phyloP scores from a whole-genome alignment of 129 eudicot species.

The Pulicaria dysenterica region DNA sequence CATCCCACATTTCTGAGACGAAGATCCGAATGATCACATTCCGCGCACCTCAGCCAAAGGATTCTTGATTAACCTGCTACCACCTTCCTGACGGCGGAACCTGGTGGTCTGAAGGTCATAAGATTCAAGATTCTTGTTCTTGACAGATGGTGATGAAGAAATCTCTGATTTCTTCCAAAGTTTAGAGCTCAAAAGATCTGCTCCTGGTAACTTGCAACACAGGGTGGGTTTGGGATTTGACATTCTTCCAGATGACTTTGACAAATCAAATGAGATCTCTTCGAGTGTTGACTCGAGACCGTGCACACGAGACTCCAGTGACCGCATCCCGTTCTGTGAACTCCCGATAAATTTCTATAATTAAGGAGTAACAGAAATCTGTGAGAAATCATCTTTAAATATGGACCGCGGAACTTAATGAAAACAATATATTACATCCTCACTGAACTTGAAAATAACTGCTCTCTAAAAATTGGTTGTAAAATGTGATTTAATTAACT shows the following conservation, averaged over 20 bases:
- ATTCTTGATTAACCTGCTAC: slow-evolving; percentile 59
- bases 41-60: slow-evolving; percentile 68
- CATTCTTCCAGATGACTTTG: slow-evolving; percentile 61
- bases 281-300: slow-evolving; percentile 76
- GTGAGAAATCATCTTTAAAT: slow-evolving; percentile 15
- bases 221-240: slow-evolving; percentile 40
- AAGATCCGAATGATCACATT: not conserved
- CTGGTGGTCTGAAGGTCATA: slow-evolving; percentile 40
- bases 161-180: slow-evolving; percentile 64
- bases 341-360: slow-evolving; percentile 72
- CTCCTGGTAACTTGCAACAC: slow-evolving; percentile 80
- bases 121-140: slow-evolving; percentile 30
- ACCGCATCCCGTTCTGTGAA: slow-evolving; percentile 71
- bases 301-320: slow-evolving; percentile 78
- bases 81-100: slow-evolving; percentile 39
- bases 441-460: not conserved
- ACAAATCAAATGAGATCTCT: slow-evolving; percentile 77
- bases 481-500: no score
- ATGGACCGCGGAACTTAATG: not conserved
- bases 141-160: slow-evolving; percentile 30
- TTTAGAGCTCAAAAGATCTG: slow-evolving; percentile 74
- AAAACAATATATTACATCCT: not conserved
- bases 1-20: not conserved
- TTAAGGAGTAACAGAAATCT: not conserved
- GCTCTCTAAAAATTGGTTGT: no score